Conservation (phyloP, 2,329 filamentous ascomycete species). For the Venturia pyrina region DNA sequence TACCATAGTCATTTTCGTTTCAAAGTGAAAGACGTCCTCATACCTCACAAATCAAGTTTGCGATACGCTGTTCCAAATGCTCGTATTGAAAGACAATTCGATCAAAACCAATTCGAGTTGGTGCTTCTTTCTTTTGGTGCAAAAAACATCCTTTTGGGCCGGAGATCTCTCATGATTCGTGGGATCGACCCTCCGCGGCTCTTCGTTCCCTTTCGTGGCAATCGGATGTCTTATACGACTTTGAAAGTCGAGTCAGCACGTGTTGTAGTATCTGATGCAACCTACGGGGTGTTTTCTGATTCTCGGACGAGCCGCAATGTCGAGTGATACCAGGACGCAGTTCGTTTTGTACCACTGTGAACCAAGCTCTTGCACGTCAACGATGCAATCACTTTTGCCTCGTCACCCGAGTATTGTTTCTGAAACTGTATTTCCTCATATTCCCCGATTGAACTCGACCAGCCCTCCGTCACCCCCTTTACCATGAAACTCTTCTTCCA, state of each 20-base stretch:
- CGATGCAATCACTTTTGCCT: not conserved
- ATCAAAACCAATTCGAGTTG: too few relatives aligned
- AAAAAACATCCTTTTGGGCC: too few relatives aligned
- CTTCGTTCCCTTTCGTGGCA: too few relatives aligned
- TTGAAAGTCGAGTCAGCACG: too few relatives aligned
- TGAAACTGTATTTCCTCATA: constrained; percentile 27
- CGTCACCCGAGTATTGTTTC: not conserved
- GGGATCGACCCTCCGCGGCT: too few relatives aligned
- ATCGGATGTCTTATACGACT: too few relatives aligned
- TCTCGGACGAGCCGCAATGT: not conserved
- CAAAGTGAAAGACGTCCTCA: not conserved
- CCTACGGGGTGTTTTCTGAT: not conserved
- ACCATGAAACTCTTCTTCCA: constrained; percentile 82
- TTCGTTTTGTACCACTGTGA: not conserved
- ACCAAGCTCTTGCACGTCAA: not conserved
- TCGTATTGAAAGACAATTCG: too few relatives aligned
- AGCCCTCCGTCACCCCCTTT: constrained; percentile 67
- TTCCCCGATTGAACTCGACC: constrained; percentile 95
- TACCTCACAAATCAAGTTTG: too few relatives aligned
- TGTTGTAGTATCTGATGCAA: too few relatives aligned
- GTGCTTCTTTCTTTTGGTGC: too few relatives aligned
- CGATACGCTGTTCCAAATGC: too few relatives aligned
- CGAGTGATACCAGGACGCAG: not conserved
- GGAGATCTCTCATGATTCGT: too few relatives aligned
- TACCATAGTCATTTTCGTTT: not conserved